Conservation (phyloP, 331 rosid species). For the Prunus yedoensis region DNA sequence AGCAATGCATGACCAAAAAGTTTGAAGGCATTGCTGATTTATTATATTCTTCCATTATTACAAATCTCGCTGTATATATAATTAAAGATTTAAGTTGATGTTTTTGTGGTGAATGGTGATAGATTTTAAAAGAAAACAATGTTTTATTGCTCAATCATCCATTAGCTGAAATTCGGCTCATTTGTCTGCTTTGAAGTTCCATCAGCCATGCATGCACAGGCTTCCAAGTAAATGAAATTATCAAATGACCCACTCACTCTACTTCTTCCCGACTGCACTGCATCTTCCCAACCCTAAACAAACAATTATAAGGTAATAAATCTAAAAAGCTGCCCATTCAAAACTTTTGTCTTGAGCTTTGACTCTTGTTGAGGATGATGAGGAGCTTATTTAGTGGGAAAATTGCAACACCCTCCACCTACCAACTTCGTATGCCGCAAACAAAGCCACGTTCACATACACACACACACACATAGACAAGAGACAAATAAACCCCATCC, state of each 20-base stretch:
- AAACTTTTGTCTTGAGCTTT: constrained; percentile 43
- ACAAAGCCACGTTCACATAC: constrained; percentile 42
- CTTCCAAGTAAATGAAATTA: constrained; percentile 45
- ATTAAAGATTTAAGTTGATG: background rate
- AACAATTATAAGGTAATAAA: constrained; percentile 71
- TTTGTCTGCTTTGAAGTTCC: constrained; percentile 33
- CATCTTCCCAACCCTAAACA: constrained; percentile 21
- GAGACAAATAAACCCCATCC: constrained; percentile 48
- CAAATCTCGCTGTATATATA: background rate
- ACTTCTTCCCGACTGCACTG: constrained; percentile 26
- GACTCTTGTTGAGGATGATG: too few species aligned
- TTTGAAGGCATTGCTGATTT: background rate
- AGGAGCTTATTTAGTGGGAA: background rate
- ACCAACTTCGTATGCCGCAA: constrained; percentile 31
- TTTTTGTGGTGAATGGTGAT: background rate
- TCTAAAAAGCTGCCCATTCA: constrained; percentile 63
- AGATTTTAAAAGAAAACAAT: background rate
- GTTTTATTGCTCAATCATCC: constrained; percentile 41
- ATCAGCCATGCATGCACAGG: constrained; percentile 35
- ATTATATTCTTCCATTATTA: background rate
- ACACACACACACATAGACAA: background rate
- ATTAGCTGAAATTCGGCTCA: constrained; percentile 42
- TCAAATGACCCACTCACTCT: constrained; percentile 58
- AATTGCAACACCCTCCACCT: background rate
- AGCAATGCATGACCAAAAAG: background rate